Conservation (phyloP, 305 asterid species). For the Rubia tinctorum region DNA sequence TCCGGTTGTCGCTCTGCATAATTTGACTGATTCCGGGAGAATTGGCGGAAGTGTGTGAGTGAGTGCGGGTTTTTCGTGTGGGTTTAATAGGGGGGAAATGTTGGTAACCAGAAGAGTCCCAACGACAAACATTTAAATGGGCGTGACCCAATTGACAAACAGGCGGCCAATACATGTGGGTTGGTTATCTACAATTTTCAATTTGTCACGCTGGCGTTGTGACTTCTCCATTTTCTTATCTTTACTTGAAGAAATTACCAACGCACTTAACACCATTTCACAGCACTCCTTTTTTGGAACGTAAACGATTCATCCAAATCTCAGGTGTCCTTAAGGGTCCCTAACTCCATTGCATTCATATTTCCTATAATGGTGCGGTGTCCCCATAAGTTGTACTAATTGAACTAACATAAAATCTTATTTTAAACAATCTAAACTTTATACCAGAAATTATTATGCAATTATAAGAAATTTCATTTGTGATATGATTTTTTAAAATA, state of each 20-base stretch:
- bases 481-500: too few relatives aligned
- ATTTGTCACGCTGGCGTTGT: conserved; percentile 24
- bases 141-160: background rate
- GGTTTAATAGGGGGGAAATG: background rate
- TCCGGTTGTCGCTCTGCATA: conserved; percentile 13
- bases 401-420: too few relatives aligned
- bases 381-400: too few relatives aligned
- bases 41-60: background rate
- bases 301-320: background rate
- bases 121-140: conserved; percentile 23
- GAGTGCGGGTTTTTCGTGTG: background rate
- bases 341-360: too few relatives aligned
- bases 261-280: background rate
- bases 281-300: background rate
- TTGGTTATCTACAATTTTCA: conserved; percentile 43
- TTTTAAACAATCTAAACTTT: too few relatives aligned
- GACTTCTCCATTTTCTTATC: background rate
- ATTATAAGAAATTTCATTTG: too few relatives aligned
- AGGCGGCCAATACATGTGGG: conserved; percentile 12
- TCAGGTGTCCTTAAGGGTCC: too few relatives aligned
- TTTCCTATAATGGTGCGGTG: too few relatives aligned
- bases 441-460: too few relatives aligned
- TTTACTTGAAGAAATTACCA: background rate
- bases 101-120: conserved; percentile 5
- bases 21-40: background rate